A percentile compares a stretch with the other conserved stretches of the same genome.
Evolutionary conservation across 495 filamentous ascomycete genomes (phyloP).

Genomic region (Penicillium tannophilum): DNA sequence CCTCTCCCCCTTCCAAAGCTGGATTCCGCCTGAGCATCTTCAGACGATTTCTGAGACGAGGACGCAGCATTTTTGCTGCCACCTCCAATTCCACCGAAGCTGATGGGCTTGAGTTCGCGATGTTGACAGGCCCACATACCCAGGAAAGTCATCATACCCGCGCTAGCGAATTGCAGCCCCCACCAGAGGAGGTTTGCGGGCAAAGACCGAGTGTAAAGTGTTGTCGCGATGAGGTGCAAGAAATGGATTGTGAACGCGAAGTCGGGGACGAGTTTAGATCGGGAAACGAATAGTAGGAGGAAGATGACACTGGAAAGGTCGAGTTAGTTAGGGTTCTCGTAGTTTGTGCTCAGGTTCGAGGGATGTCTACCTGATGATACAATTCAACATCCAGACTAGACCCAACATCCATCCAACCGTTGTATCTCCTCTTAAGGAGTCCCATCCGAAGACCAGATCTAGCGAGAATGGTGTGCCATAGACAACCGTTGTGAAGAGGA

Average conservation of each 20-base stretch:
- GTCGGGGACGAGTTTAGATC: constrained; percentile 89
- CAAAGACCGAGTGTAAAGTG: constrained; percentile 71
- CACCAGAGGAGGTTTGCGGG: constrained; percentile 86
- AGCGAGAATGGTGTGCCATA: constrained; percentile 71
- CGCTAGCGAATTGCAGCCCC: constrained; percentile 71
- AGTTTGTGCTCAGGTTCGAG: not conserved
- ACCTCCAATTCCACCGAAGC: constrained; percentile 67
- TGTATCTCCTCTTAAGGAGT: constrained; percentile 81
- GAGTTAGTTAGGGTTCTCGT: not conserved
- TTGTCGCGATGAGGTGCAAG: constrained; percentile 78
- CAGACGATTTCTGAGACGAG: constrained; percentile 25
- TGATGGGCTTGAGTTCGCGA: constrained; percentile 85
- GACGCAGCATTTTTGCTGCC: constrained; percentile 19
- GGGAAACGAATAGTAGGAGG: constrained; percentile 77
- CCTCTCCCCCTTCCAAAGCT: constrained; percentile 41
- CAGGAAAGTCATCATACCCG: constrained; percentile 65
- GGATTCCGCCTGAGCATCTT: constrained; percentile 29
- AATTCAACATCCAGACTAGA: constrained; percentile 82
- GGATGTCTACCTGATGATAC: constrained; percentile 66
- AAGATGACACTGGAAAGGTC: constrained; percentile 56
- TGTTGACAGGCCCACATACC: constrained; percentile 92
- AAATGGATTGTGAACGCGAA: constrained; percentile 89
- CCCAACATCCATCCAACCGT: constrained; percentile 91
- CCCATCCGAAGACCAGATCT: constrained; percentile 78
- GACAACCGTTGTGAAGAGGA: constrained; percentile 86